A percentile compares a stretch with the other conserved stretches of the same genome.
Conservation (phyloP, 371 early-diverging fungal genomes). For the Haplosporangium sp. region DNA sequence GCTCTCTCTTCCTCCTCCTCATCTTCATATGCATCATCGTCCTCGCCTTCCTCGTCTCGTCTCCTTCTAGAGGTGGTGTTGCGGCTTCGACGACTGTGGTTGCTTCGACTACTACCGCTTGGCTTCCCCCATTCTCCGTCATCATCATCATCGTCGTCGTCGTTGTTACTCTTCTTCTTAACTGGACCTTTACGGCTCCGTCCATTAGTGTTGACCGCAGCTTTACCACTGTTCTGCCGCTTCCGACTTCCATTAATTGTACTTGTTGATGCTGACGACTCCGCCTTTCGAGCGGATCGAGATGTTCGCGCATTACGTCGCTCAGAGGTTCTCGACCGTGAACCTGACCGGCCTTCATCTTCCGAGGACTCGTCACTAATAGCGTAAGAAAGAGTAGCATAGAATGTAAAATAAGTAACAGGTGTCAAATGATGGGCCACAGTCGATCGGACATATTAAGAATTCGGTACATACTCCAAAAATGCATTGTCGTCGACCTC, state of each 20-base stretch:
- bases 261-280: neutral
- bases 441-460: neutral
- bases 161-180: slow-evolving; percentile 23
- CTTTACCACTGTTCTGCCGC: slow-evolving; percentile 8
- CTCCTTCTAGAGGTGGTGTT: neutral
- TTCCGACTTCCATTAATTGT: slow-evolving; percentile 20
- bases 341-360: slow-evolving; percentile 23
- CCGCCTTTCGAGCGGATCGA: slow-evolving; percentile 19
- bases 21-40: slow-evolving; percentile 32
- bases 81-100: slow-evolving; percentile 14
- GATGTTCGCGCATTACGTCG: slow-evolving; percentile 19
- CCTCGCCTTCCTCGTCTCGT: slow-evolving; percentile 34
- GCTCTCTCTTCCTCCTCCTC: slow-evolving; percentile 10
- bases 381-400: neutral
- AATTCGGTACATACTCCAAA: slow-evolving; percentile 19
- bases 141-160: slow-evolving; percentile 55
- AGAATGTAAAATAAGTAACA: neutral
- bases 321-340: slow-evolving; percentile 20
- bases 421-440: neutral
- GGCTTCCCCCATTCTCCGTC: slow-evolving; percentile 44
- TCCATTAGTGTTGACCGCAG: slow-evolving; percentile 2
- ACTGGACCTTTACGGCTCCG: slow-evolving; percentile 16
- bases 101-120: neutral
- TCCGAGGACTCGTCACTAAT: slow-evolving; percentile 29
- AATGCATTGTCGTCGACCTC: slow-evolving; percentile 37